A percentile compares a stretch with the other conserved stretches of the same genome.
These are phyloP conservation scores for Adiantum capillusveneris DNA, from an alignment of 75 land plant species.

Conservation along the genomic window DNA sequence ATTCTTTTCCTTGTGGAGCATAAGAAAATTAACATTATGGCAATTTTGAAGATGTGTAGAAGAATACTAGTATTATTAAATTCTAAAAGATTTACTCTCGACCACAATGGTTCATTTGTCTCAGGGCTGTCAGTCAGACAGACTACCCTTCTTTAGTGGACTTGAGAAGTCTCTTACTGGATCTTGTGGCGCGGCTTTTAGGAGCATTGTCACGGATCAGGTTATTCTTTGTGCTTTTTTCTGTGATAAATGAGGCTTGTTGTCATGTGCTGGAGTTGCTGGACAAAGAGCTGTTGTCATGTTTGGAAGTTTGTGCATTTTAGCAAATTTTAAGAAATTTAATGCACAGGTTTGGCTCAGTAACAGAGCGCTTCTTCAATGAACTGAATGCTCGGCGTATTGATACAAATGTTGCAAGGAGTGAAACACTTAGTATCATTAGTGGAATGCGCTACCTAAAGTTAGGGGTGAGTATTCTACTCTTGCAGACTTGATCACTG, in stretches of 20 bases:
- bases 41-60: no score
- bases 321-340: no score
- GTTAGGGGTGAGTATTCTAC: slow-evolving; percentile 82
- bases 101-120: slow-evolving; percentile 14
- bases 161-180: slow-evolving; percentile 85
- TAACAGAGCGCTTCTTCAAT: slow-evolving; percentile 95
- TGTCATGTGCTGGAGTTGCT: no score
- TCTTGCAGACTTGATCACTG: no score
- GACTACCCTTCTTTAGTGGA: slow-evolving; percentile 98
- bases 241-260: no score
- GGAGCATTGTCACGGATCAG: slow-evolving; percentile 96
- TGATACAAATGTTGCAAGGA: slow-evolving; percentile 77
- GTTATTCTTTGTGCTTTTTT: slow-evolving; percentile 19
- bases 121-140: slow-evolving; percentile 93
- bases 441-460: slow-evolving; percentile 99
- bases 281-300: no score
- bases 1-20: background rate
- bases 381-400: slow-evolving; percentile 86
- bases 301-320: no score
- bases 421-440: slow-evolving; percentile 94
- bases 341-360: slow-evolving; percentile 82
- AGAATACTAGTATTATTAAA: no score
- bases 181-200: slow-evolving; percentile 95
- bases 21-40: background rate
- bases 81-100: no score